phyloP scores from a whole-genome alignment of 129 eudicot species.

The Centaurea solstitialis region DNA sequence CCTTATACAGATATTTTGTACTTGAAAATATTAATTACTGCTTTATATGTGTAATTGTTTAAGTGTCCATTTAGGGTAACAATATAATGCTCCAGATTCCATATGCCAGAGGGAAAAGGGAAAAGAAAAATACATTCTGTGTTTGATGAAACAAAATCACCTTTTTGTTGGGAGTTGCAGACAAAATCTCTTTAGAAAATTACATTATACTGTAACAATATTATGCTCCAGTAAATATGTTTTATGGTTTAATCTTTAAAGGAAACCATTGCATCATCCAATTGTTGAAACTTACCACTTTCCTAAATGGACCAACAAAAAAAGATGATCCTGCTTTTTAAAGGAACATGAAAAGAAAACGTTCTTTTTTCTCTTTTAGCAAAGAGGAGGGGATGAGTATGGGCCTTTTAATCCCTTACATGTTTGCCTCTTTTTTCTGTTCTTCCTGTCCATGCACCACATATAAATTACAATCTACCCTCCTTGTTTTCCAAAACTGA shows the following conservation, averaged over 20 bases:
- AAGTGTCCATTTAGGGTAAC: slow-evolving; percentile 12
- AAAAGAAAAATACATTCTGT: neutral
- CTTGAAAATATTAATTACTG: slow-evolving; percentile 11
- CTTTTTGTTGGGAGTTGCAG: slow-evolving; percentile 13
- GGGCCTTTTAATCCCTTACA: neutral
- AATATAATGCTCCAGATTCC: neutral
- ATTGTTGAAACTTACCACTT: neutral
- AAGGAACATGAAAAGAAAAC: neutral
- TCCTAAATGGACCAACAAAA: neutral
- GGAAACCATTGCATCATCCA: slow-evolving; percentile 20
- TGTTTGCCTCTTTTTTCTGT: neutral
- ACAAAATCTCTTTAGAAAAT: too few species aligned
- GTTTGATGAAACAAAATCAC: slow-evolving; percentile 17
- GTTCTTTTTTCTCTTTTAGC: neutral
- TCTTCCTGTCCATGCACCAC: neutral
- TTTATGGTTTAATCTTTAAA: slow-evolving; percentile 8
- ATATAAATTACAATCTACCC: neutral
- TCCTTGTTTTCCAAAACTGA: neutral
- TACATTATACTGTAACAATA: too few species aligned
- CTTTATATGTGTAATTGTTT: neutral
- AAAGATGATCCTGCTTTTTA: slow-evolving; percentile 1
- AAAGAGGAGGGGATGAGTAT: neutral
- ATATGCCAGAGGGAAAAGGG: slow-evolving; percentile 4
- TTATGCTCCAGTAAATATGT: slow-evolving; percentile 9
- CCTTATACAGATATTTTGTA: neutral